Evolutionary conservation across 2,329 filamentous ascomycete species (phyloP), one percentile per base, ranked within the genome.

Genomic region (Corynespora cassiicola): DNA sequence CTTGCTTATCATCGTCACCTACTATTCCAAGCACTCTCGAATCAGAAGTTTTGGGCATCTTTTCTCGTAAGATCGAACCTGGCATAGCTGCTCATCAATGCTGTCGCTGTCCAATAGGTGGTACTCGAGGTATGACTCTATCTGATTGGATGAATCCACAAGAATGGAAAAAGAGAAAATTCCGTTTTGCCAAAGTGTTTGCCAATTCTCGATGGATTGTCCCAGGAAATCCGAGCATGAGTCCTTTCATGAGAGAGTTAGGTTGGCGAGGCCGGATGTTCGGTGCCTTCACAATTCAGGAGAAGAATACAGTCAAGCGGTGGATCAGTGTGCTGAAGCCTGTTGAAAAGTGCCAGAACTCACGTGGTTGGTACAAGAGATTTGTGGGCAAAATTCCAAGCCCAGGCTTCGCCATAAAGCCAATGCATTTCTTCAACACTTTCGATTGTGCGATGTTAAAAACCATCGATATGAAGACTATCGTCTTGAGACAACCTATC

Each of bases 241-340:
- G 74, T 39, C 62, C 48, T 15, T 58, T 78, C 2, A 50, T 76
- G 2, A 65, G 60, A 25, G 73, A 74, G 50, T 48, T 77, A 6
- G 56, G 46, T 1, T 77, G 74, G 74, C 65, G 68, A 16, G 75
- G 75, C 5, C 68, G 63, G 27, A 78, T 78, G 75, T 78, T 75
- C 47, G 75, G 75, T 1, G 64, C 72, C 14, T 78, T 78, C 50
- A 77, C 73, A 1, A 50, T 70, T 11, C 54, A 51, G 8, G 75
- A 78, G 47, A 58, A 68, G 12, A 57, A 61, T 10, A 45, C 62
- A 2, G 43, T 75, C 6, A 53, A 52, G 33, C 34, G 43, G 7
- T 76, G 73, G 73, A 74, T 76, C 43, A 58, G 71, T 33, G 52
- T 53, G 7, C 51, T 74, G 18, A 50, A 54, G 16, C 51, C 51